Percentiles rank a stretch among this genome's conserved stretches.
These are phyloP conservation scores for Neopestalotiopsis clavispora DNA, from an alignment of 2,329 filamentous ascomycete genomes.

Conservation along the genomic window DNA sequence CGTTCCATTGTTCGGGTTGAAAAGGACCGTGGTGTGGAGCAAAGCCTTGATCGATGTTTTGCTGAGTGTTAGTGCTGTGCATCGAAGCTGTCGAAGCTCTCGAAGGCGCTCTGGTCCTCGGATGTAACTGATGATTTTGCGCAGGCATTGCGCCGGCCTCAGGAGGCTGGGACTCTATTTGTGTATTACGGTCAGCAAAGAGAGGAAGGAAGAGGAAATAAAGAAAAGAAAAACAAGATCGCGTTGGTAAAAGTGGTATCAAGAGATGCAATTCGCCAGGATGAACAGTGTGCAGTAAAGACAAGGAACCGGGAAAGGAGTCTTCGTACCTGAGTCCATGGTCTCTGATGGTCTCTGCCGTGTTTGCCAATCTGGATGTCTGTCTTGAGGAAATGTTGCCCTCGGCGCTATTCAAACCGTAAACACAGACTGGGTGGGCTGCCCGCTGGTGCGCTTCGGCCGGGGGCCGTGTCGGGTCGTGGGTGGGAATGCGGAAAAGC, in stretches of 20 bases:
- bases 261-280: background rate
- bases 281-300: background rate
- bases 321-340: constrained; percentile 21
- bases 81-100: constrained; percentile 62
- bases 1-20: constrained; percentile 51
- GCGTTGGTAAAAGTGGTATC: background rate
- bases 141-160: constrained; percentile 41
- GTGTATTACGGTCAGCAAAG: constrained; percentile 20
- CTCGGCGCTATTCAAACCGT: constrained; percentile 13
- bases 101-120: constrained; percentile 57
- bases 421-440: constrained; percentile 16
- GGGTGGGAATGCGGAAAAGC: constrained; percentile 4
- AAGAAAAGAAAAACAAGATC: background rate
- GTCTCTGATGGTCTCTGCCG: background rate
- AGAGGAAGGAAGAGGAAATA: background rate
- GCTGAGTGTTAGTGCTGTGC: constrained; percentile 58
- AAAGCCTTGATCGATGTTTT: constrained; percentile 55
- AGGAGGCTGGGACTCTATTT: constrained; percentile 31
- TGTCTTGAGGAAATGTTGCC: background rate
- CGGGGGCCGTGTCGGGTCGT: constrained; percentile 8
- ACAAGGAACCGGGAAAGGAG: background rate
- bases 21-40: constrained; percentile 44
- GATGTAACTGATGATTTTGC: constrained; percentile 42
- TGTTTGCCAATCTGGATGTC: constrained; percentile 19
- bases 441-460: constrained; percentile 10